Evolutionary conservation across 768 basidiomycete species (phyloP), one percentile per base, ranked within the genome.

Genomic region (Hirschioporus abietinus): DNA sequence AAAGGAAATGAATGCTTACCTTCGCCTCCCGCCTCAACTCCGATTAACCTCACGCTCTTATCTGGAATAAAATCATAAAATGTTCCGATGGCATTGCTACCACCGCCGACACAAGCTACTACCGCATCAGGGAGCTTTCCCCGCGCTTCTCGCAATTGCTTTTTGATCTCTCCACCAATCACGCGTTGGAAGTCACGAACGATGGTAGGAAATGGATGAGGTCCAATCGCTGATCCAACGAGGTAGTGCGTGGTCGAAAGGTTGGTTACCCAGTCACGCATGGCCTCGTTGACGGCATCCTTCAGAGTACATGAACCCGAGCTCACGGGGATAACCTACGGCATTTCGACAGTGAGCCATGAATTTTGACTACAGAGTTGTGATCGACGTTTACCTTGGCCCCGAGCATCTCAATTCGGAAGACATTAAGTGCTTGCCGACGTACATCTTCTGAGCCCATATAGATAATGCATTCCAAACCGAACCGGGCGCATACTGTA

Each of bases 191-290:
- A 99, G 77, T 99, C 97, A 61, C 97, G 90, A 58, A 99, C 97
- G 67, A 99, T 93, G 24, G 97, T 99, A 1, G 97, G 97, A 88
- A 99, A 99, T 1, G 97, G 97, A 76, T 98, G 96, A 2, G 97
- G 97, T 18, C 97, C 97, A 70, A 99, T 98, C 58, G 88, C 94
- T 18, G 96, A 98, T 34, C 97, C 97, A 68, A 99, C 93, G 70
- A 98, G 87, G 79, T 98, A 99, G 78, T 99, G 95, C 0, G 96
- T 99, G 6, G 82, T 93, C 15, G 93, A 81, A 35, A 99, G 84
- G 76, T 98, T 96, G 34, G 96, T 95, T 12, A 99, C 97, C 97
- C 97, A 99, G 78, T 98, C 96, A 58, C 97, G 89, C 85, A 99
- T 86, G 6, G 97, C 96, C 70, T 98, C 96, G 80, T 98, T 99